phyloP scores from a whole-genome alignment of 371 early-diverging fungal species.

The Mucor piriformis region DNA sequence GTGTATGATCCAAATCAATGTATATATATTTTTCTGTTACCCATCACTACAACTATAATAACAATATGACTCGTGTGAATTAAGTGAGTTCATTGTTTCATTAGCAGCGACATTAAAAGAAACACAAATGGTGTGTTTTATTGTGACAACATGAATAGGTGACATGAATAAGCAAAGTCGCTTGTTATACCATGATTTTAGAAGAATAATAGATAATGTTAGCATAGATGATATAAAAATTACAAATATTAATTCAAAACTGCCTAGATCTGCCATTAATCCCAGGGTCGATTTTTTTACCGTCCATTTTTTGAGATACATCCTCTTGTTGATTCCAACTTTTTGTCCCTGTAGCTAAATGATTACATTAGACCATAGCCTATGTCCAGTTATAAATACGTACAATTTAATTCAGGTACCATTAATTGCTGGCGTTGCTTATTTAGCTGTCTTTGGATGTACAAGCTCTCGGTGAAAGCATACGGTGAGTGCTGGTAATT shows the following conservation, averaged over 20 bases:
- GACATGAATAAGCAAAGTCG: too few relatives aligned
- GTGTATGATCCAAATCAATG: too few relatives aligned
- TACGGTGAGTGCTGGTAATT: constrained; percentile 6
- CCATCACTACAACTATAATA: too few relatives aligned
- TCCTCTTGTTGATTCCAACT: neutral
- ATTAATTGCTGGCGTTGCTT: neutral
- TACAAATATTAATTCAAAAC: neutral
- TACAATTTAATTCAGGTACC: constrained; percentile 11
- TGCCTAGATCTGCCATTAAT: neutral
- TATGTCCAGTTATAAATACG: neutral
- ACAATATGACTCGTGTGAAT: too few relatives aligned
- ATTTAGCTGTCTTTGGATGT: neutral
- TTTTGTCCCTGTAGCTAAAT: neutral
- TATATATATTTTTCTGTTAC: too few relatives aligned
- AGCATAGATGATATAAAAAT: too few relatives aligned
- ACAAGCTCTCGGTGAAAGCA: neutral
- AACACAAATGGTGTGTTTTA: too few relatives aligned
- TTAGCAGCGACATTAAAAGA: too few relatives aligned
- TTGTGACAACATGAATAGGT: too few relatives aligned
- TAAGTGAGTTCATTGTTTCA: too few relatives aligned
- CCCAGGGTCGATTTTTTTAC: constrained; percentile 4
- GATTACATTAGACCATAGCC: neutral
- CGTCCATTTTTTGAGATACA: neutral
- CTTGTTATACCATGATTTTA: too few relatives aligned
- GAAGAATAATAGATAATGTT: too few relatives aligned